Conservation (phyloP, 2,329 filamentous ascomycete genomes). For the Botrytis sinoallii region DNA sequence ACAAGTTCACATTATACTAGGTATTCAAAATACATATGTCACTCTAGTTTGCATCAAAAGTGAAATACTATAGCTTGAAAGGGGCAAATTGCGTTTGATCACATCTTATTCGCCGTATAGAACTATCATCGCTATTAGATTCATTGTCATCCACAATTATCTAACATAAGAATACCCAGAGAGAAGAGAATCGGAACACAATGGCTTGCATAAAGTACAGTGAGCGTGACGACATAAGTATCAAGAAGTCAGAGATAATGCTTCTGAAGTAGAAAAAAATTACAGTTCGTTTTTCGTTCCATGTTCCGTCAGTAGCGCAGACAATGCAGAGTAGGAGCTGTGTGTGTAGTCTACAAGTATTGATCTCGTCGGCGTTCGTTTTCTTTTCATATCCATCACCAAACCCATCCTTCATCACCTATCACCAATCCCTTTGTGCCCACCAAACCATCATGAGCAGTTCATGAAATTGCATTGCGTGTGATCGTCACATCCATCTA, state of each 20-base stretch:
- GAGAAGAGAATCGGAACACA: neutral
- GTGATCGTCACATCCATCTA: conserved; percentile 2
- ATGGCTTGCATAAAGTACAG: neutral
- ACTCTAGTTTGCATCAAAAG: neutral
- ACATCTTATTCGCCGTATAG: neutral
- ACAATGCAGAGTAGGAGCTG: neutral
- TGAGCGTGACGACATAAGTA: neutral
- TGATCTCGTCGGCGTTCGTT: neutral
- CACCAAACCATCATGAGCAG: neutral
- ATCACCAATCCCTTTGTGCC: conserved; percentile 10
- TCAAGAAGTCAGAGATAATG: neutral
- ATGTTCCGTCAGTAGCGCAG: neutral
- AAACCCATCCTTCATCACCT: neutral
- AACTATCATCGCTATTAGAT: neutral
- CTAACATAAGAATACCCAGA: neutral
- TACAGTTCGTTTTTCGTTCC: neutral
- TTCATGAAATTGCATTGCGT: conserved; percentile 14
- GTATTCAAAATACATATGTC: neutral
- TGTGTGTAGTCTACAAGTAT: conserved; percentile 13
- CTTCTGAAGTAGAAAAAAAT: neutral
- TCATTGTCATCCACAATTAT: neutral
- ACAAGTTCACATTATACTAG: neutral
- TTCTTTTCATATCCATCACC: conserved; percentile 10
- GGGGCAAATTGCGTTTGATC: neutral
- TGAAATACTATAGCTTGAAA: neutral